A percentile compares a stretch with the other conserved stretches of the same genome.
Evolutionary conservation across 768 basidiomycete species (phyloP).

Genomic region (Lentinula boryana): DNA sequence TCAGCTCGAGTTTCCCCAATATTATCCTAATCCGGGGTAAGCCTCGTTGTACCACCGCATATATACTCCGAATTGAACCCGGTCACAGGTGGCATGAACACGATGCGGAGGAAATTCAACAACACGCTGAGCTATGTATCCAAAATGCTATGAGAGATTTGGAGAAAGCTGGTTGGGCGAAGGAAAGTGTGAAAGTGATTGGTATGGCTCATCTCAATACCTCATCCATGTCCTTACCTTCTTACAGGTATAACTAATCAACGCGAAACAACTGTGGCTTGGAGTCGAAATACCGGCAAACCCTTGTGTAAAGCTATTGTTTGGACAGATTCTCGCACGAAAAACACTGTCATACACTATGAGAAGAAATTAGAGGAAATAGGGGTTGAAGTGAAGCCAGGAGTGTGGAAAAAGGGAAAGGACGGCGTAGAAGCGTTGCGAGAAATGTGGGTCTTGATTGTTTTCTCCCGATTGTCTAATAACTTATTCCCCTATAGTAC

Average conservation of each 20-base stretch:
- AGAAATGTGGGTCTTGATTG: conserved; percentile 39
- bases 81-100: conserved; percentile 87
- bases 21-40: conserved; percentile 83
- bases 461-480: not conserved
- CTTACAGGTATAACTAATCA: conserved; percentile 88
- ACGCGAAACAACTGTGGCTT: conserved; percentile 91
- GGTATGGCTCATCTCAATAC: conserved; percentile 45
- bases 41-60: conserved; percentile 11
- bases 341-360: conserved; percentile 75
- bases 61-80: not conserved
- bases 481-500: conserved; percentile 44
- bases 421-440: conserved; percentile 63
- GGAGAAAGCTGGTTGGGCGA: conserved; percentile 70
- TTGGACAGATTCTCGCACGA: conserved; percentile 95
- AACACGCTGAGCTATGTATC: conserved; percentile 71
- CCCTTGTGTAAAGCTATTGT: conserved; percentile 88
- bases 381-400: conserved; percentile 68
- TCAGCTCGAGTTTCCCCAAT: conserved; percentile 92
- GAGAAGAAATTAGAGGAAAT: conserved; percentile 63
- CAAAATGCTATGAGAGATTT: conserved; percentile 63
- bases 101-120: conserved; percentile 77
- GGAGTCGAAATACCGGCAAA: conserved; percentile 88
- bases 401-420: conserved; percentile 62
- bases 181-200: conserved; percentile 83
- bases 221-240: conserved; percentile 10